These are phyloP conservation scores for Capsella rubella DNA, from an alignment of 441 rosid species.

Conservation along the genomic window DNA sequence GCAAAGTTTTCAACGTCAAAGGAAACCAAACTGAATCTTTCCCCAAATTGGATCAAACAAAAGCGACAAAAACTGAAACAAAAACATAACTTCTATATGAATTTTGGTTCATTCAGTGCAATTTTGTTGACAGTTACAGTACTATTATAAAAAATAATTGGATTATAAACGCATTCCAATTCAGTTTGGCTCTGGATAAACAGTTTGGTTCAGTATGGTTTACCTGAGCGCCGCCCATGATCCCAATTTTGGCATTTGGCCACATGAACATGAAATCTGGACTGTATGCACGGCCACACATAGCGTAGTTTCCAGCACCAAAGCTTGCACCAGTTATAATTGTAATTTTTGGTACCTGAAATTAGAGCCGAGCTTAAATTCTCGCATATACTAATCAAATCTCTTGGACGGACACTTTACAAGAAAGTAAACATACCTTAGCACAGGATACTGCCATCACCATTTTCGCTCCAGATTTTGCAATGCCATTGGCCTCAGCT, in stretches of 20 bases:
- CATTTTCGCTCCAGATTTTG: slow-evolving; percentile 98
- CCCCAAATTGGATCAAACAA: not conserved
- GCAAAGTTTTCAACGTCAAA: slow-evolving; percentile 19
- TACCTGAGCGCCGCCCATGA: slow-evolving; percentile 99
- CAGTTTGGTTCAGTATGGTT: slow-evolving; percentile 19
- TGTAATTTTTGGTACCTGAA: slow-evolving; percentile 91
- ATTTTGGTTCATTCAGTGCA: not conserved
- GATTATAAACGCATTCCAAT: slow-evolving; percentile 6
- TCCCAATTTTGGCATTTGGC: slow-evolving; percentile 95
- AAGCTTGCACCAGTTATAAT: slow-evolving; percentile 94
- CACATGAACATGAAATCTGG: slow-evolving; percentile 92
- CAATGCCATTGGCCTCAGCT: slow-evolving; percentile 97
- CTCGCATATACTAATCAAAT: not conserved
- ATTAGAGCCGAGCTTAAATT: slow-evolving; percentile 21
- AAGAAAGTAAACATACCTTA: slow-evolving; percentile 57
- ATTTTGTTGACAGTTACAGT: not conserved
- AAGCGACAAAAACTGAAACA: not conserved
- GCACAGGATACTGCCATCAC: slow-evolving; percentile 99
- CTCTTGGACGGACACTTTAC: slow-evolving; percentile 1
- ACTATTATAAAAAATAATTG: not conserved
- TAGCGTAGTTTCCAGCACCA: slow-evolving; percentile 99
- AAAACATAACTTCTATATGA: not conserved
- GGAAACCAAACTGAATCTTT: not conserved
- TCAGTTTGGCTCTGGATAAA: slow-evolving; percentile 5
- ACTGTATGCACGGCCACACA: slow-evolving; percentile 98